Base-by-base conservation (phyloP, 352 stramenopile genomes). In the Phytopythium vexans region DNA sequence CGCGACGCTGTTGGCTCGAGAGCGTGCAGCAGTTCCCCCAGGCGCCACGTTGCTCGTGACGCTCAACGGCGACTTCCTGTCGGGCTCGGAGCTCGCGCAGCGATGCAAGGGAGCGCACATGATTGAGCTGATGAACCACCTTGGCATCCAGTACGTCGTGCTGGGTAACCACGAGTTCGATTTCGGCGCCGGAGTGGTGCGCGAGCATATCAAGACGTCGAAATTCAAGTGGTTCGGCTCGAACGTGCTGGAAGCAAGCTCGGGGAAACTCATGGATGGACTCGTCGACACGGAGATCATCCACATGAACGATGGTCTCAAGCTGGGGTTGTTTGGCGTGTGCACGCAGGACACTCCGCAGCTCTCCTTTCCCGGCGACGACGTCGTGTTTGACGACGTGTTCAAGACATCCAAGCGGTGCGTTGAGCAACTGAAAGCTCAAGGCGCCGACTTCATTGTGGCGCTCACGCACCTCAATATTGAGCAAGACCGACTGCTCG, bases 111-210 rank as follows among this genome's bases (percentile, higher is more conserved):
- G 81, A 7, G 77, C 70, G 5, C 77, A 89, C 60, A 92, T 92
- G 77, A 79, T 92, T 43, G 77, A 87, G 47, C 44, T 92, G 14
- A 72, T 92, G 62, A 89, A 92, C 58, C 72, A 86, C 39, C 57
- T 92, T 39, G 70, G 61, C 9, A 79, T 92, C 41, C 65, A 86
- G 35, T 92, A 88, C 58, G 74, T 89, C 31, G 81, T 92, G 21
- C 46, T 89, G 53, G 82, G 82, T 35, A 92, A 92, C 61, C 82
- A 92, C 65, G 82, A 92, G 58, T 92, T 89, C 45, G 82, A 92
- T 47, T 92, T 89, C 53, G 82, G 82, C 1, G 63, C 64, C 1
- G 42, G 76, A 4, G 64, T 82, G 37, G 58, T 92, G 6, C 68
- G 74, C 16, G 33, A 75, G 31, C 74, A 75, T 16, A 86, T 92